Percentiles rank a stretch among this genome's conserved stretches.
phyloP scores from a whole-genome alignment of 331 rosid species.

The Malus hybrid region DNA sequence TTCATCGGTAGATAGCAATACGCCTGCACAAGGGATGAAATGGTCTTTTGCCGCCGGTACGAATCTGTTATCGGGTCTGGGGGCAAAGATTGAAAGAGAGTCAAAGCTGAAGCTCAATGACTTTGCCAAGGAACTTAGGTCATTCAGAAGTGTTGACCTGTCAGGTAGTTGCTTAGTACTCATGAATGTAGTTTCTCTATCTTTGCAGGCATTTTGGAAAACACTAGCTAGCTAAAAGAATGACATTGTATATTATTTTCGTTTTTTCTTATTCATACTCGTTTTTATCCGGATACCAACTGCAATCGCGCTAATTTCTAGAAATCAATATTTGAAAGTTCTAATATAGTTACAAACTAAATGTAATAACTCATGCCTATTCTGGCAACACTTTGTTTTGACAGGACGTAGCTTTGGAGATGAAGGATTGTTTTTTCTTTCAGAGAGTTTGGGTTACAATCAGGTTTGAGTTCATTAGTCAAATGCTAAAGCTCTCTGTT shows the following conservation, averaged over 20 bases:
- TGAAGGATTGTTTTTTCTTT: conserved; percentile 85
- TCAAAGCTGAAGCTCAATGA: conserved; percentile 86
- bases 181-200: not conserved
- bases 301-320: not conserved
- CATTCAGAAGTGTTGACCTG: conserved; percentile 76
- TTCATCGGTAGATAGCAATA: conserved; percentile 36
- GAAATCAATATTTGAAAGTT: not conserved
- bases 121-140: conserved; percentile 78
- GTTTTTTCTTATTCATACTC: not conserved
- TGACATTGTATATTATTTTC: not conserved
- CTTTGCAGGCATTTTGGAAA: not conserved
- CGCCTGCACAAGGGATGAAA: conserved; percentile 53
- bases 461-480: conserved; percentile 38
- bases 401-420: conserved; percentile 92
- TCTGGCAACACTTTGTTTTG: not conserved
- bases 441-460: conserved; percentile 84
- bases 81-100: conserved; percentile 74
- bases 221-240: not conserved
- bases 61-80: conserved; percentile 61
- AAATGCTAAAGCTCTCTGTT: conserved; percentile 6
- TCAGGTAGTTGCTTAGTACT: conserved; percentile 52
- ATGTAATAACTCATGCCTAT: not conserved
- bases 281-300: not conserved
- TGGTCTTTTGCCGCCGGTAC: conserved; percentile 83
- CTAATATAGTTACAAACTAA: not conserved